Conservation (phyloP, 1,284 basidiomycete genomes). For the Salmacisia buchloeana region DNA sequence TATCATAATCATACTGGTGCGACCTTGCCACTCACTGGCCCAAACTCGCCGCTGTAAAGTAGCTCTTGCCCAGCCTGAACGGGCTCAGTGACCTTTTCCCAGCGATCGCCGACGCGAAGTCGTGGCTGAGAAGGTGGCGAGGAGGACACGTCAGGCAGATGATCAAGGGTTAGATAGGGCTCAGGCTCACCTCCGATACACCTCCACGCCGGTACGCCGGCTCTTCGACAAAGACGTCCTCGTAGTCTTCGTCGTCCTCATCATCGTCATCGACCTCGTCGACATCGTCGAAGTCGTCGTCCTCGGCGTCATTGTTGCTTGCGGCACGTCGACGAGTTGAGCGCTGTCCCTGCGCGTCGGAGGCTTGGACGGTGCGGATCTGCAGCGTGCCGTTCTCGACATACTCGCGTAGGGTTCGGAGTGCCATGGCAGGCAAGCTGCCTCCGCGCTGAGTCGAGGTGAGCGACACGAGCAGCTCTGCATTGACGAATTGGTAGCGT, state of each 20-base stretch:
- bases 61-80: slow-evolving; percentile 67
- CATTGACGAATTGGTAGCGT: no score
- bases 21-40: slow-evolving; percentile 53
- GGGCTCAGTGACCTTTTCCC: slow-evolving; percentile 57
- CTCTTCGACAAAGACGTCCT: no score
- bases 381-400: background rate
- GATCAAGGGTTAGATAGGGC: no score
- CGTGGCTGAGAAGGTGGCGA: slow-evolving; percentile 11
- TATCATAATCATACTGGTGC: background rate
- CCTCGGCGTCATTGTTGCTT: background rate
- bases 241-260: slow-evolving; percentile 23
- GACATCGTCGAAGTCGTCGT: background rate
- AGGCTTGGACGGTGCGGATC: background rate
- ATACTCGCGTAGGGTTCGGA: background rate
- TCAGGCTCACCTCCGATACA: slow-evolving; percentile 13
- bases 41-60: slow-evolving; percentile 77
- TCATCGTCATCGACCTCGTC: background rate
- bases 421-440: background rate
- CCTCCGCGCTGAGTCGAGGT: background rate
- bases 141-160: background rate
- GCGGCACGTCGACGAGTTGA: background rate
- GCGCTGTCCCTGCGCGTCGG: background rate
- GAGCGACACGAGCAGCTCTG: background rate
- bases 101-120: slow-evolving; percentile 30
- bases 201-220: no score